Evolutionary conservation across 2,329 filamentous ascomycete genomes (phyloP), one percentile per base, ranked within the genome.

Genomic region (Apiospora kogelbergensis): DNA sequence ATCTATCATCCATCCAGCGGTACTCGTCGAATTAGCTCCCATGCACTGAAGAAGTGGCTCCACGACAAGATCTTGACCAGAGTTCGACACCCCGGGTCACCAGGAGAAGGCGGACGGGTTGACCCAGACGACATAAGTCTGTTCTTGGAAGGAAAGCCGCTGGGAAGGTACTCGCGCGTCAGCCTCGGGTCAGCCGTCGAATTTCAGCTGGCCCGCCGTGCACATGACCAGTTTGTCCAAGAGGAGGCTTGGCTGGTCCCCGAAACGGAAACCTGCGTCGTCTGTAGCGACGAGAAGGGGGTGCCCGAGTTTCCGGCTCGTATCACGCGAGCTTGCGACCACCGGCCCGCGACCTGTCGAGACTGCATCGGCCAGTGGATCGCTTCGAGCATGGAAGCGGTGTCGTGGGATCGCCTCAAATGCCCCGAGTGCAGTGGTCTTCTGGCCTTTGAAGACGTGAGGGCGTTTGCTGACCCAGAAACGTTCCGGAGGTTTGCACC

Each of bases 291-390:
- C 53, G 75, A 78, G 40, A 81, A 79, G 71, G 73, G 73, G 41
- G 70, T 77, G 6, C 77, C 74, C 13, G 78, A 80, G 66, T 76
- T 81, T 71, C 78, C 80, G 2, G 67, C 71, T n/a, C 73, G 68
- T 3, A 73, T 80, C 57, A 77, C 80, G 4, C 30, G 60, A 0
- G 60, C 69, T 13, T 81, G 80, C 70, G 66, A 71, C 17, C 77
- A 81, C 68, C 66, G 70, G 40, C 68, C 76, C 5, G 72, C 68
- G 0, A 73, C 74, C 2, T 81, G 80, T 73, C 78, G 76, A 44
- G 74, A 73, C 4, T 82, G 80, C 26, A 69, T 80, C 24, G 70
- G 71, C 20, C 71, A 75, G 41, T 81, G 80, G 80, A 77, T 81
- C 33, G 57, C 71, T 22, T 75, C 76, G 2, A 76, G 77, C 63